phyloP scores from a whole-genome alignment of 1,139 yeast species.

The Diutina mesorugosa region DNA sequence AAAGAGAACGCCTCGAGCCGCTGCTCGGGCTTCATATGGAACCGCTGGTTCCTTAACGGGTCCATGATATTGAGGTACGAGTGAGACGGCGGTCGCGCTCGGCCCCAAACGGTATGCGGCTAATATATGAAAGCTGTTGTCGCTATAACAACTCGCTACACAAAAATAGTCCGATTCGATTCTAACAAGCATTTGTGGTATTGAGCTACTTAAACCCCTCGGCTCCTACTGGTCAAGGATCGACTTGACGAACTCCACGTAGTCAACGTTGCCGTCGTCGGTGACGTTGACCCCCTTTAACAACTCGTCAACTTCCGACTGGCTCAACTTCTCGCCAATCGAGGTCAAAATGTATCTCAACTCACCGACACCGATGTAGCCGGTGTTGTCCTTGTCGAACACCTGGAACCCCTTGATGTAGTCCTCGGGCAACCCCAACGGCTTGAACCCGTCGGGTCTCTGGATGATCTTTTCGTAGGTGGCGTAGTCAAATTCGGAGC shows the following conservation, averaged over 20 bases:
- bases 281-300: conserved; percentile 92
- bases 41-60: conserved; percentile 14
- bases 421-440: conserved; percentile 91
- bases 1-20: conserved; percentile 20
- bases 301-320: conserved; percentile 88
- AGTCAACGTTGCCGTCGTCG: conserved; percentile 89
- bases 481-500: conserved; percentile 52
- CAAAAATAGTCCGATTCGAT: too few species aligned
- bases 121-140: neutral
- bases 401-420: conserved; percentile 96
- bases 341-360: conserved; percentile 86
- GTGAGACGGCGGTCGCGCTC: neutral
- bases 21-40: conserved; percentile 26
- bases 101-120: neutral
- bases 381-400: conserved; percentile 90
- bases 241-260: conserved; percentile 87
- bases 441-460: conserved; percentile 84
- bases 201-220: neutral
- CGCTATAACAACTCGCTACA: too few species aligned
- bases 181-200: neutral
- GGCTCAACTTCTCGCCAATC: conserved; percentile 83
- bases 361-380: conserved; percentile 95
- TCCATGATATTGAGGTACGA: neutral
- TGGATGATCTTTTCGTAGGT: conserved; percentile 67
- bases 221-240: conserved; percentile 63